Evolutionary conservation across 257 asterid species (phyloP), one percentile per base, ranked within the genome.

Genomic region (Ocimum tenuiflorum): DNA sequence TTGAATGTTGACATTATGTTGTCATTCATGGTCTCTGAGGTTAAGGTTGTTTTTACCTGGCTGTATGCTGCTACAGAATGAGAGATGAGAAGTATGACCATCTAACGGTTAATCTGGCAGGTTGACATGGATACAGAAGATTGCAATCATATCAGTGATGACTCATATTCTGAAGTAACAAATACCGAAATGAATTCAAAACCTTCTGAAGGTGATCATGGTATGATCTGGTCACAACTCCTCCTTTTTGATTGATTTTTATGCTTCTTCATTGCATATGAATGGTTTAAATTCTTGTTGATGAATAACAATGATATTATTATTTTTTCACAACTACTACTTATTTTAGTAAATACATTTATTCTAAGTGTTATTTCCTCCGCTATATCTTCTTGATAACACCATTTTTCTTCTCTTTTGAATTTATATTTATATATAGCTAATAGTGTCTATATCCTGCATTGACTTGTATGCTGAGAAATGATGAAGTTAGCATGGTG

Each of bases 121-220:
- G 97, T 92, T 68, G 99, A 89, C 75, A 92, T 92, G 99, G 99
- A 92, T 79, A 86, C 81, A 60, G 99, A 85, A 72, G 99, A 92
- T 69, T 86, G 71, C 43, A 82, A 80, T 70, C 38, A 71, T 39
- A 39, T 48, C 33, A 74, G 77, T 57, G 82, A 61, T 49, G 50
- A 69, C 65, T 67, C 87, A 64, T 73, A 73, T 65, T 76, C 81
- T 41, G 87, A 66, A 70, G 86, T 73, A 33, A 68, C 75, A 64
- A 77, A 68, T 66, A 15, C 8, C 41, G 78, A 75, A 49, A 82
- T 47, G 69, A 71, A 63, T 68, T 62, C 53, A 33, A 78, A 69
- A 62, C 80, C 73, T 45, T 72, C 75, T 69, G 68, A 63, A 43
- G 83, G 70, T 68, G 81, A 77, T 67, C 36, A 70, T 75, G 88